Evolutionary conservation across 2,329 filamentous ascomycete species (phyloP).

Genomic region (Xylariaceae sp.): DNA sequence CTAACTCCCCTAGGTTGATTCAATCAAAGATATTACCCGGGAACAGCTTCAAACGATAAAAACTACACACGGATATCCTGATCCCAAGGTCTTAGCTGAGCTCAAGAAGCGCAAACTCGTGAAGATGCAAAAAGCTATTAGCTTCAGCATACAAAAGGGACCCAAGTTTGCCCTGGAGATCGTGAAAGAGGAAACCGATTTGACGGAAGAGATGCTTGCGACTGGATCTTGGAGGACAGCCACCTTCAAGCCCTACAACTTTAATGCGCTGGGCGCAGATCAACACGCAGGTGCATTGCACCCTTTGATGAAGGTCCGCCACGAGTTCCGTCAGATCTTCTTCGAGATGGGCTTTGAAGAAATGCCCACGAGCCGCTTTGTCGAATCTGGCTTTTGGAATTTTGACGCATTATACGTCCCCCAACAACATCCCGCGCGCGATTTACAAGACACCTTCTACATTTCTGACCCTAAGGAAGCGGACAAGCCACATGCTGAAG

Average conservation of each 20-base stretch:
- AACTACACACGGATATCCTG: slow-evolving; percentile 69
- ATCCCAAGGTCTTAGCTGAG: slow-evolving; percentile 78
- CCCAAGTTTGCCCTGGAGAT: slow-evolving; percentile 88
- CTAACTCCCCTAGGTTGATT: slow-evolving; percentile 57
- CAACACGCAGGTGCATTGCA: slow-evolving; percentile 67
- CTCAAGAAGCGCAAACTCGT: slow-evolving; percentile 93
- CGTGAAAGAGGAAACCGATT: slow-evolving; percentile 89
- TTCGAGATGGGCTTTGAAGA: slow-evolving; percentile 61
- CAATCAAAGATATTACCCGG: slow-evolving; percentile 79
- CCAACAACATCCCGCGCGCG: slow-evolving; percentile 92
- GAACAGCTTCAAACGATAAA: slow-evolving; percentile 77
- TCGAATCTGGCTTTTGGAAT: slow-evolving; percentile 98
- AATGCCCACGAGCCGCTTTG: slow-evolving; percentile 44
- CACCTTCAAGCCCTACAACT: slow-evolving; percentile 77
- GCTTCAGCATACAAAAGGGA: slow-evolving; percentile 84
- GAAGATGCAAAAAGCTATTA: slow-evolving; percentile 80
- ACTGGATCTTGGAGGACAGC: slow-evolving; percentile 91
- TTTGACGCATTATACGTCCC: slow-evolving; percentile 97
- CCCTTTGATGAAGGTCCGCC: slow-evolving; percentile 89
- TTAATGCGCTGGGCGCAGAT: slow-evolving; percentile 62
- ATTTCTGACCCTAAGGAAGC: slow-evolving; percentile 85
- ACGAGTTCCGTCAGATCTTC: slow-evolving; percentile 95
- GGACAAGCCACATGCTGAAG: slow-evolving; percentile 63
- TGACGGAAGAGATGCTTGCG: slow-evolving; percentile 91
- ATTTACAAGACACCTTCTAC: slow-evolving; percentile 98